Conservation (phyloP, 257 asterid species). For the Lantana camara region DNA sequence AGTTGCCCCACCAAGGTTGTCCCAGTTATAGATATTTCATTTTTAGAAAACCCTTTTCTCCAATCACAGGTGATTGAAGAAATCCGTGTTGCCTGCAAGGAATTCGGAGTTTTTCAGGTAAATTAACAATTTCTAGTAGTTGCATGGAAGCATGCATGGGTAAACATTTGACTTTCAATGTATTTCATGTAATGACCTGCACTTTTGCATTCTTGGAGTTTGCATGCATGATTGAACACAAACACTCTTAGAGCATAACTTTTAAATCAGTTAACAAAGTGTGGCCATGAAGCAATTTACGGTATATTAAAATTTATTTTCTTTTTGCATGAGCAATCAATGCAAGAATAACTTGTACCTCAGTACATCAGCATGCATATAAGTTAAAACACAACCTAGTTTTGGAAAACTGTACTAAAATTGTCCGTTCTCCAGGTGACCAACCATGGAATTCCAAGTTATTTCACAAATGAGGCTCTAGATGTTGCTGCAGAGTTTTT, state of each 20-base stretch:
- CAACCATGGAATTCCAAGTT: slow-evolving; percentile 59
- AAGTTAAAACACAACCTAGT: neutral
- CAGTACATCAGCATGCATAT: slow-evolving; percentile 33
- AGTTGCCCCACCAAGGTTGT: slow-evolving; percentile 25
- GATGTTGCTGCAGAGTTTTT: slow-evolving; percentile 60
- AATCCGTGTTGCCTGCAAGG: slow-evolving; percentile 46
- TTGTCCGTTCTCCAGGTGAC: slow-evolving; percentile 47
- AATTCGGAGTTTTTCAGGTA: slow-evolving; percentile 58
- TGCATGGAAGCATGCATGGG: neutral
- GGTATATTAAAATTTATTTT: neutral
- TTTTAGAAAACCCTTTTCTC: slow-evolving; percentile 32
- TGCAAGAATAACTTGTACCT: neutral
- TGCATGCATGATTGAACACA: too few relatives aligned
- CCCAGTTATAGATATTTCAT: slow-evolving; percentile 52
- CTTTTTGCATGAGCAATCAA: neutral
- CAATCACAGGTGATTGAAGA: slow-evolving; percentile 34
- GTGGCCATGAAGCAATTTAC: too few relatives aligned
- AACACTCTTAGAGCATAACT: too few relatives aligned
- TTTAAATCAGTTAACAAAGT: too few relatives aligned
- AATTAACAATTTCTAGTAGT: neutral
- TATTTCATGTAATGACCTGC: too few relatives aligned
- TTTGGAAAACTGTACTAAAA: neutral
- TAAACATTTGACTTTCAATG: neutral
- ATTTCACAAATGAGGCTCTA: slow-evolving; percentile 42
- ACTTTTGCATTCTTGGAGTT: too few relatives aligned